Evolutionary conservation across 805 yeast species (phyloP).

Genomic region (Candida anglica): DNA sequence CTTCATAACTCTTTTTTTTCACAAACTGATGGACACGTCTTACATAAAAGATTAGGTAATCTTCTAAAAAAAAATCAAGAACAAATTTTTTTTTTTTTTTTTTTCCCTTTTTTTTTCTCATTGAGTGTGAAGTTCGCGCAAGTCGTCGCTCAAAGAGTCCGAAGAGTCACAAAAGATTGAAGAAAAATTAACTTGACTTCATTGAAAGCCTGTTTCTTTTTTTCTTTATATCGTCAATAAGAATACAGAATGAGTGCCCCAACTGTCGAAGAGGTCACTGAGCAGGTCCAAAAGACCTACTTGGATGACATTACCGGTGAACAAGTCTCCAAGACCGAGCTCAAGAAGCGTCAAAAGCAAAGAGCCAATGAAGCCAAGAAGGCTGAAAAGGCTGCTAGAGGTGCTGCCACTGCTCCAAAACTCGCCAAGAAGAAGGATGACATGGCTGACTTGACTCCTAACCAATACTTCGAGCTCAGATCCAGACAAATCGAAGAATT

Average conservation of each 20-base stretch:
- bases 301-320: constrained; percentile 96
- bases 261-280: constrained; percentile 64
- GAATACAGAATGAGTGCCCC: constrained; percentile 41
- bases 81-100: constrained; percentile 2
- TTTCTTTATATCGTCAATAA: too few species aligned
- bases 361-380: constrained; percentile 84
- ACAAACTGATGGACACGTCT: too few species aligned
- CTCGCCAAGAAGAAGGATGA: constrained; percentile 55
- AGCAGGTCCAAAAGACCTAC: constrained; percentile 70
- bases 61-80: neutral
- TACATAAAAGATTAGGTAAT: too few species aligned
- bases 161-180: too few species aligned
- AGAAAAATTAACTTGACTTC: too few species aligned
- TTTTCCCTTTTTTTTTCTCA: neutral
- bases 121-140: too few species aligned
- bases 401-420: constrained; percentile 51
- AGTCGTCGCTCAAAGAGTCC: too few species aligned
- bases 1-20: neutral
- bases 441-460: constrained; percentile 88
- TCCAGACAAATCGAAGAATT: constrained; percentile 82
- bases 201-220: too few species aligned
- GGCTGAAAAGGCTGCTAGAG: constrained; percentile 83
- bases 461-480: constrained; percentile 90
- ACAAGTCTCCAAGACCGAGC: constrained; percentile 91
- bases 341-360: constrained; percentile 90